Conservation (phyloP, 2,329 filamentous ascomycete species). For the Fusarium brevicatenulatum region DNA sequence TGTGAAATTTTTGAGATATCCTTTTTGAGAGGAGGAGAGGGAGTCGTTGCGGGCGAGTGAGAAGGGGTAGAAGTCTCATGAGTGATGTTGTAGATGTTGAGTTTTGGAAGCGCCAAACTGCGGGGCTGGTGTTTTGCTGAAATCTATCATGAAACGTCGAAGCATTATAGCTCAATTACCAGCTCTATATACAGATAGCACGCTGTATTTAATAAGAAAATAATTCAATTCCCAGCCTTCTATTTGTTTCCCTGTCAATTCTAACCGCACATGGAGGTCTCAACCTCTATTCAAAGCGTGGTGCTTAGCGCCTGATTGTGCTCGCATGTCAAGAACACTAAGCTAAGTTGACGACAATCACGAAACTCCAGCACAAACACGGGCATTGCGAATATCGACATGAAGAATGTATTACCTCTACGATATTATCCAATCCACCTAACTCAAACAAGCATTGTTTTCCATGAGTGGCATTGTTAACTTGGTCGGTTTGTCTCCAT, state of each 20-base stretch:
- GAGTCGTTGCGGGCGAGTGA: neutral
- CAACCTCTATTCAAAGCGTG: neutral
- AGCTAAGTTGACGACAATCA: too few species aligned
- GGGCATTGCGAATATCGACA: fast-evolving
- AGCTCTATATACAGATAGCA: neutral
- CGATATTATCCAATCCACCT: fast-evolving
- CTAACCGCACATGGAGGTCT: fast-evolving
- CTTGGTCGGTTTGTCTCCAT: too few species aligned
- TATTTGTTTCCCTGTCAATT: neutral
- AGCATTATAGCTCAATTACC: too few species aligned
- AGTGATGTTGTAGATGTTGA: slow-evolving; percentile 10
- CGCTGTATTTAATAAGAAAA: fast-evolving
- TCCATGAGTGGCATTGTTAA: neutral
- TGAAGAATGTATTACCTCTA: too few species aligned
- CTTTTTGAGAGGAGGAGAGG: fast-evolving
- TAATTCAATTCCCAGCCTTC: neutral
- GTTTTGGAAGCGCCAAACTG: neutral
- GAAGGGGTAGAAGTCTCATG: neutral
- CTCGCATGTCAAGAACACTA: fast-evolving
- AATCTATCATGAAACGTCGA: neutral
- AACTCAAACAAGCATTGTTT: neutral
- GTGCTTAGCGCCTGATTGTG: fast-evolving
- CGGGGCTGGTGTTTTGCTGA: slow-evolving; percentile 18
- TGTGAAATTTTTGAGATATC: fast-evolving
- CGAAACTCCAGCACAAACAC: neutral